These are phyloP conservation scores for Allium sativum DNA, from an alignment of 106 monocot species.

Conservation along the genomic window DNA sequence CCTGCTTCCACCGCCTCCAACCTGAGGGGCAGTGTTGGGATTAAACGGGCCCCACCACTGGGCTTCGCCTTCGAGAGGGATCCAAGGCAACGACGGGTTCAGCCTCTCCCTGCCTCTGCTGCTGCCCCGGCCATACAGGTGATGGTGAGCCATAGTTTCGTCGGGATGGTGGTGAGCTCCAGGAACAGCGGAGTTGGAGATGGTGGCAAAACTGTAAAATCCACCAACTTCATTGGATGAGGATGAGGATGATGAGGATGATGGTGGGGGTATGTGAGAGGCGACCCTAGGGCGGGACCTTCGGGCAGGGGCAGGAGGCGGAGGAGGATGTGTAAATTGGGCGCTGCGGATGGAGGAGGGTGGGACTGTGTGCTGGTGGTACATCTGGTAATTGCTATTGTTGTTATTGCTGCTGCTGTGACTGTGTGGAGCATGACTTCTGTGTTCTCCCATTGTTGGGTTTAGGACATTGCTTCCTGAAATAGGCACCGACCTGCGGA, in stretches of 20 bases:
- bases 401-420: conserved; percentile 15
- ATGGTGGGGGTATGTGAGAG: neutral
- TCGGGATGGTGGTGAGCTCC: conserved; percentile 9
- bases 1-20: conserved; percentile 16
- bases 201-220: conserved; percentile 18
- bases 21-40: conserved; percentile 21
- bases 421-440: conserved; percentile 14
- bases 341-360: neutral
- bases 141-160: neutral
- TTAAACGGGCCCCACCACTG: conserved; percentile 63
- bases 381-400: neutral
- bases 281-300: conserved; percentile 16
- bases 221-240: conserved; percentile 14
- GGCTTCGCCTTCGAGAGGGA: conserved; percentile 44
- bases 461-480: conserved; percentile 23
- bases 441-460: conserved; percentile 22
- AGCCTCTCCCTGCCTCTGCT: conserved; percentile 22
- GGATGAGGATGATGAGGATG: neutral
- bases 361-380: conserved; percentile 27
- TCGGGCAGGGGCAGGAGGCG: conserved; percentile 13
- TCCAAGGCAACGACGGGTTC: conserved; percentile 41
- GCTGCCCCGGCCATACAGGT: neutral
- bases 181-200: conserved; percentile 6
- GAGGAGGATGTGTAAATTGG: conserved; percentile 17
- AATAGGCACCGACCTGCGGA: conserved; percentile 20